These are phyloP conservation scores for Fusarium virguliforme DNA, from an alignment of 2,329 filamentous ascomycete species.

Conservation along the genomic window DNA sequence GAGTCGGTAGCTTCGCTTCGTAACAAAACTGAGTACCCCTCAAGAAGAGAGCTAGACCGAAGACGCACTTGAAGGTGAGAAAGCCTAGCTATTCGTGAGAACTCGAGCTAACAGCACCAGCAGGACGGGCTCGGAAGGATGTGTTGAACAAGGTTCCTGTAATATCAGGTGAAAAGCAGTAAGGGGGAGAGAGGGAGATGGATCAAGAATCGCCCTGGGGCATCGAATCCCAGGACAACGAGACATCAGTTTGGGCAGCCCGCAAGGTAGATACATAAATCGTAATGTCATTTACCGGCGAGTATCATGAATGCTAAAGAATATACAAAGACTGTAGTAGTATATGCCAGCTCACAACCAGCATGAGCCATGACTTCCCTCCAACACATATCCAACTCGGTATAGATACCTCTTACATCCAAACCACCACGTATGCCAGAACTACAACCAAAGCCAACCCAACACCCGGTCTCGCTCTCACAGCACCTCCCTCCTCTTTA, in stretches of 20 bases:
- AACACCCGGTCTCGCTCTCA: slow-evolving; percentile 32
- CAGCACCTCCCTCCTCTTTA: slow-evolving; percentile 38
- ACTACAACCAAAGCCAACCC: slow-evolving; percentile 37
- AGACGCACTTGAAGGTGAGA: background rate
- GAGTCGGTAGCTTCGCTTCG: background rate
- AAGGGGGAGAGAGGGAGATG: background rate
- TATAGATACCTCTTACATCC: slow-evolving; percentile 19
- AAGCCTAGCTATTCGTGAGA: background rate
- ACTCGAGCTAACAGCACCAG: background rate
- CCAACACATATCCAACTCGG: background rate
- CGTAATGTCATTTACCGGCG: slow-evolving; percentile 22
- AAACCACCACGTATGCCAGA: slow-evolving; percentile 38
- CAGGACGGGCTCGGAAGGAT: background rate
- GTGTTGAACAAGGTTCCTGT: too few relatives aligned
- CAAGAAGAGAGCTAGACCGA: background rate
- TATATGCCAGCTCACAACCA: slow-evolving; percentile 26
- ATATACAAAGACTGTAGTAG: slow-evolving; percentile 25
- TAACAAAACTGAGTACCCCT: background rate
- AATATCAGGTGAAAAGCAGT: background rate
- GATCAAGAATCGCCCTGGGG: background rate
- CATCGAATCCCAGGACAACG: background rate
- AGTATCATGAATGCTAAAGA: slow-evolving; percentile 10
- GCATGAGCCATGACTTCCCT: slow-evolving; percentile 25
- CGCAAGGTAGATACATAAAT: background rate
- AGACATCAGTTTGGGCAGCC: too few relatives aligned